Base-by-base conservation (phyloP, 2,329 filamentous ascomycete species). In the Fusarium albidum region DNA sequence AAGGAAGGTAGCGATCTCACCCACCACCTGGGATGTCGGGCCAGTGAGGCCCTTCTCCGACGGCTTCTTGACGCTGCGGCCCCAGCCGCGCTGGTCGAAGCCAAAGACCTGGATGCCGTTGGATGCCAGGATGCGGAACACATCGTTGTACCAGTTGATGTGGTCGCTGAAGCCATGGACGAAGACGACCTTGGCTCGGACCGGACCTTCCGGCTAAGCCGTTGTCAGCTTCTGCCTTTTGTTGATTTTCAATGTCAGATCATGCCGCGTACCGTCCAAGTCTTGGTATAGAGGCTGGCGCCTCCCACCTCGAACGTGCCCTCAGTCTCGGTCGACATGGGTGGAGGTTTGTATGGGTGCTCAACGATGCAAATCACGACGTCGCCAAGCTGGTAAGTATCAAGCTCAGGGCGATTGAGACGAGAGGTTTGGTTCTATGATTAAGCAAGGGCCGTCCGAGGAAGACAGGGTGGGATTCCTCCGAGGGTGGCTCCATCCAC, bases 81-180 rank as follows among this genome's bases (percentile, higher is more conserved):
- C 93, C 92, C 92, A 97, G 71, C 93, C 92, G 71, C 86, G 87
- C 78, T 96, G 93, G 72, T 97, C 93, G 71, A 93, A 90, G 57
- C 85, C 82, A 68, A 89, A 84, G 40, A 91, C 83, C 67, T 90
- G 86, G 65, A 97, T 92, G 57, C 89, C 90, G 47, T 82, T 82
- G 10, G 79, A 76, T 17, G 89, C 88, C 40, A 97, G 82, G 12
- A 75, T 77, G 6, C 86, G 81, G 75, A 95, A 94, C 67, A 96
- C 82, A 49, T 82, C 80, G 69, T 86, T 82, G 76, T 96, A 96
- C 52, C 86, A 84, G 73, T 90, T 86, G 71, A 90, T 78, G 73
- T 96, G 91, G 73, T 96, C 93, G 72, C 86, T 92, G 80, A 93
- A 97, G 67, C 93, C 93, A 75, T 97, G 93, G 59, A 97, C 77